Conservation (phyloP, 108 stramenopile species). For the Fragilariopsis cylindrus region DNA sequence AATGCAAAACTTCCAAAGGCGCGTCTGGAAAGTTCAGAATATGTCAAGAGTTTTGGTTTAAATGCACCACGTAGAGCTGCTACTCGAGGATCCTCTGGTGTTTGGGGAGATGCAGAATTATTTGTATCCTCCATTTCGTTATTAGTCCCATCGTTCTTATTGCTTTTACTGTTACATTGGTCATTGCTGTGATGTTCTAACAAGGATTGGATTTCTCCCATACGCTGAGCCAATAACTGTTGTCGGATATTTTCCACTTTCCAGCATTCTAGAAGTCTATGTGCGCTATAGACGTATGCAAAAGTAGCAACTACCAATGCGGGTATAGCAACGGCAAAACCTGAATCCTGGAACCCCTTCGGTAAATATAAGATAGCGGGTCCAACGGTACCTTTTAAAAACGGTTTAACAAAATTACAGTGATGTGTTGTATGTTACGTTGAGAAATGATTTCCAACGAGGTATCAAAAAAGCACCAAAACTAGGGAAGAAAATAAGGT, state of each 20-base stretch:
- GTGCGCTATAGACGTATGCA: conserved; percentile 45
- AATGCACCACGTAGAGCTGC: neutral
- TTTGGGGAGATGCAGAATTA: neutral
- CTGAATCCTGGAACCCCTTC: conserved; percentile 44
- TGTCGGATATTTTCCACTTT: conserved; percentile 26
- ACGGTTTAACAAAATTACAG: no score
- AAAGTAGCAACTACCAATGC: conserved; percentile 36
- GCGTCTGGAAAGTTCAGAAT: conserved; percentile 42
- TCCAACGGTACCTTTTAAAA: conserved; percentile 20
- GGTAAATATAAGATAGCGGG: conserved; percentile 54
- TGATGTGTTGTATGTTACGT: no score
- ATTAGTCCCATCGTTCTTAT: conserved; percentile 13
- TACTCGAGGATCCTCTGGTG: neutral
- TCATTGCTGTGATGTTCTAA: conserved; percentile 1
- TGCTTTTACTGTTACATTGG: neutral
- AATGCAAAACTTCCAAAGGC: conserved; percentile 42
- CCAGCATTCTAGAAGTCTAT: conserved; percentile 49
- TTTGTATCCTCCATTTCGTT: neutral
- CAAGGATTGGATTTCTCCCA: conserved; percentile 25
- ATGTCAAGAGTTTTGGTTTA: conserved; percentile 37
- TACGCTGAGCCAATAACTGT: conserved; percentile 11
- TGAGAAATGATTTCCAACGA: no score
- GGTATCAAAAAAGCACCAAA: no score
- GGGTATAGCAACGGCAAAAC: conserved; percentile 45
- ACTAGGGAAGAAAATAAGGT: no score